Conservation (phyloP, 164 flowering plant species). For the Magnolia changhungtana region DNA sequence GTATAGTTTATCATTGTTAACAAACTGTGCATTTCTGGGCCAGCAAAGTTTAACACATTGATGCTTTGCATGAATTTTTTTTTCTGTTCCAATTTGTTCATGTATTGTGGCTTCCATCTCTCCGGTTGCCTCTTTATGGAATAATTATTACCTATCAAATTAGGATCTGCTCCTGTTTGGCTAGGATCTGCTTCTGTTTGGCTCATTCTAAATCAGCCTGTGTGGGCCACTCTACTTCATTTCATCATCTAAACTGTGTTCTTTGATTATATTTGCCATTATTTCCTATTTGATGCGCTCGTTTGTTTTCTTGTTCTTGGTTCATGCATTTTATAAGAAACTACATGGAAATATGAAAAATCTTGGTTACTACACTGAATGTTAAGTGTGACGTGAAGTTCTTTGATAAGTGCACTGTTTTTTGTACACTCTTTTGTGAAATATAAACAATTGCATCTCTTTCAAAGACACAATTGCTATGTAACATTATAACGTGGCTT, state of each 20-base stretch:
- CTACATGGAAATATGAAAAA: background rate
- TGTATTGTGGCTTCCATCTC: no score
- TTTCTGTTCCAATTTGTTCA: no score
- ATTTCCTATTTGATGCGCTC: background rate
- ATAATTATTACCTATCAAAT: no score
- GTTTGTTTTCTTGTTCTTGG: background rate
- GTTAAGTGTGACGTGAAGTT: background rate
- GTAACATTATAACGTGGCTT: background rate
- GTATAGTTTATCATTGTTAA: no score
- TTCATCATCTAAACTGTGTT: background rate
- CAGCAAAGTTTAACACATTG: no score
- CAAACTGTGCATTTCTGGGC: no score
- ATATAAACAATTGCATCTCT: no score
- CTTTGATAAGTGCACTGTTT: background rate
- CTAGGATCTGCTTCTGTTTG: background rate
- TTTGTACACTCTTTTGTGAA: background rate
- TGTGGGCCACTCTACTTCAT: background rate
- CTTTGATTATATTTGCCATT: no score
- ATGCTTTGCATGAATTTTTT: no score
- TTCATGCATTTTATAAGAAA: background rate
- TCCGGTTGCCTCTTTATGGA: no score
- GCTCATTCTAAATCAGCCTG: background rate
- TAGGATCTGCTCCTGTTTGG: background rate
- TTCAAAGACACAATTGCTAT: background rate
- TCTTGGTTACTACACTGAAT: background rate